These are phyloP conservation scores for Gamsiella multidivaricata DNA, from an alignment of 192 early-diverging fungal species.

Conservation along the genomic window DNA sequence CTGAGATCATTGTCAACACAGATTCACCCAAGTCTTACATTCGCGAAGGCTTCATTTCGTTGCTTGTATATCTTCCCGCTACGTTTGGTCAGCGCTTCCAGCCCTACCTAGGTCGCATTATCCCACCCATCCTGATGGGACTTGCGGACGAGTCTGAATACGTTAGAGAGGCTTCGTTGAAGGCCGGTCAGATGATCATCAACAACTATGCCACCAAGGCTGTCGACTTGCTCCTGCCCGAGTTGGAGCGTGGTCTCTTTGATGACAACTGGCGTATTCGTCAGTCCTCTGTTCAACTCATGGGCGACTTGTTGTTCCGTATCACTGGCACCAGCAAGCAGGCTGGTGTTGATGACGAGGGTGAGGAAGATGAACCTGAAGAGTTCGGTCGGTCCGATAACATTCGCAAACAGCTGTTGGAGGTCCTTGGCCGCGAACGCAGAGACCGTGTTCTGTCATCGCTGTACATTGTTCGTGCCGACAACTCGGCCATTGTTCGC, in stretches of 20 bases:
- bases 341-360: constrained; percentile 61
- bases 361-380: constrained; percentile 70
- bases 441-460: constrained; percentile 87
- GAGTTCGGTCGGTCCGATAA: constrained; percentile 67
- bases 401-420: constrained; percentile 74
- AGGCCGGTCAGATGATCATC: constrained; percentile 94
- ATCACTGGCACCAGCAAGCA: constrained; percentile 84
- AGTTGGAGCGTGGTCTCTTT: constrained; percentile 89
- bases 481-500: constrained; percentile 84
- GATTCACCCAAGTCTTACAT: constrained; percentile 78
- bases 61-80: constrained; percentile 95
- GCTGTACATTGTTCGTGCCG: constrained; percentile 92
- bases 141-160: constrained; percentile 96
- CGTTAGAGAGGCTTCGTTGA: constrained; percentile 92
- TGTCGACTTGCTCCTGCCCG: constrained; percentile 90
- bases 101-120: constrained; percentile 87
- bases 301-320: constrained; percentile 94
- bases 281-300: constrained; percentile 91
- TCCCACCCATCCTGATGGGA: constrained; percentile 90
- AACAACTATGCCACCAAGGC: constrained; percentile 89
- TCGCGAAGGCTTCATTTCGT: constrained; percentile 96
- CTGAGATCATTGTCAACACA: constrained; percentile 87
- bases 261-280: constrained; percentile 97
- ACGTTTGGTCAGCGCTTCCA: constrained; percentile 94
- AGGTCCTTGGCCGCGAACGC: constrained; percentile 87